Conservation (phyloP, 441 rosid species). For the Corymbia calophylla region DNA sequence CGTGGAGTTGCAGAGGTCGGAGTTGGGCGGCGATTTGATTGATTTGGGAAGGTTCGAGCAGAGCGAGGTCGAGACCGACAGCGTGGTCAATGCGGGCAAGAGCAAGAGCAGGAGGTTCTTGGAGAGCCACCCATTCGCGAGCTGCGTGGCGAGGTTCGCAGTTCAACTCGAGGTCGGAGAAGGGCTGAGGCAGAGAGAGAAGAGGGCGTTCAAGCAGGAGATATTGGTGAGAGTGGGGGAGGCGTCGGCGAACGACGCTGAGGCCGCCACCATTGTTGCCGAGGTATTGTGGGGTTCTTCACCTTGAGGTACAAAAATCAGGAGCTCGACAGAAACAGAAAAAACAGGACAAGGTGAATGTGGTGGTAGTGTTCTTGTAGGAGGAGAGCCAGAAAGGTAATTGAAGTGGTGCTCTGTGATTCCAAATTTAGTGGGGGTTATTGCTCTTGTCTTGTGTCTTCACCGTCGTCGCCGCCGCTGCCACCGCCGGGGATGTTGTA, state of each 20-base stretch:
- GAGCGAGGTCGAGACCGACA: not conserved
- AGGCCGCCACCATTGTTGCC: conserved; percentile 55
- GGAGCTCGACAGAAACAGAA: not conserved
- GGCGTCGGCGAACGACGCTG: conserved; percentile 40
- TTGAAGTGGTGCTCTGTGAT: not conserved
- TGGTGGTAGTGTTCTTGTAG: not conserved
- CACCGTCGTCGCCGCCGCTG: not conserved
- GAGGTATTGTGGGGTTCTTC: conserved; percentile 79
- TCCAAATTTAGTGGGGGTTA: not conserved
- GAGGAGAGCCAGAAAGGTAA: not conserved
- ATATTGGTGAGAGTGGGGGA: conserved; percentile 38
- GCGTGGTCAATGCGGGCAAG: not conserved
- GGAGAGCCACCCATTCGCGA: conserved; percentile 52
- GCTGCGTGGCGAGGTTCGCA: conserved; percentile 64
- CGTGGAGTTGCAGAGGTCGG: conserved; percentile 50
- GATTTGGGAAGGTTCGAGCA: conserved; percentile 23
- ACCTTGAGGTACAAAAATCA: conserved; percentile 9
- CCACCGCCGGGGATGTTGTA: not conserved
- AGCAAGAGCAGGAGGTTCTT: conserved; percentile 18
- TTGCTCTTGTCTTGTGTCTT: not conserved
- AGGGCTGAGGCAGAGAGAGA: conserved; percentile 65
- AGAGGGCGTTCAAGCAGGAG: conserved; percentile 47
- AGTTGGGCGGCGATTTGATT: conserved; percentile 49
- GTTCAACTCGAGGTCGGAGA: conserved; percentile 74
- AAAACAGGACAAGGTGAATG: not conserved